phyloP scores from a whole-genome alignment of 2,329 filamentous ascomycete species.

The Penicillium sp. region DNA sequence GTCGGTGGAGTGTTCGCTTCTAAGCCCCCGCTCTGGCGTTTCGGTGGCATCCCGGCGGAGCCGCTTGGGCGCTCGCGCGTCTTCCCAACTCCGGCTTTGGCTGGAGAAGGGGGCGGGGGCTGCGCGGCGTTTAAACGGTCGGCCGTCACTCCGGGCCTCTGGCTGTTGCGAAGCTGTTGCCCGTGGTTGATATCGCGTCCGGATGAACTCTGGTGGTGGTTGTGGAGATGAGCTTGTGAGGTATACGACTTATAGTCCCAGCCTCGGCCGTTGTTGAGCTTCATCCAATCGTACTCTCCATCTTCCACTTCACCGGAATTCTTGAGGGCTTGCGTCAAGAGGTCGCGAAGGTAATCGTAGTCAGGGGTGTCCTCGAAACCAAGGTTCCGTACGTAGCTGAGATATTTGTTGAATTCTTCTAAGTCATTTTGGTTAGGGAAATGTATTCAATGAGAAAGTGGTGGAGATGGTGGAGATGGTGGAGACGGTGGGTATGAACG shows the following conservation, averaged over 20 bases:
- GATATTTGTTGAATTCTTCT: conserved; percentile 97
- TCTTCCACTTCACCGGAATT: conserved; percentile 93
- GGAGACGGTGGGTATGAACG: conserved; percentile 21
- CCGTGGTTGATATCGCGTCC: conserved; percentile 79
- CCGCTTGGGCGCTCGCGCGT: conserved; percentile 74
- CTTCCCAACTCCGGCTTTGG: conserved; percentile 76
- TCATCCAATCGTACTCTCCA: conserved; percentile 99
- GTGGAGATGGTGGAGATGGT: not conserved
- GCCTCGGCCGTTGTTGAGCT: conserved; percentile 89
- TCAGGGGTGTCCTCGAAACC: conserved; percentile 98
- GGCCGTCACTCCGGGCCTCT: conserved; percentile 70
- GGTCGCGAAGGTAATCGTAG: conserved; percentile 94
- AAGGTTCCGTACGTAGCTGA: conserved; percentile 95
- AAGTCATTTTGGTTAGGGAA: conserved; percentile 25
- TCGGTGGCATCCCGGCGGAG: conserved; percentile 72
- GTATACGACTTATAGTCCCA: conserved; percentile 81
- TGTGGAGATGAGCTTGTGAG: conserved; percentile 74
- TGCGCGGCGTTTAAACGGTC: conserved; percentile 93
- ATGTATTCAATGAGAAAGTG: conserved; percentile 31
- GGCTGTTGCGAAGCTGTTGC: conserved; percentile 63
- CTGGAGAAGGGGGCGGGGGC: conserved; percentile 84
- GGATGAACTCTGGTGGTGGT: conserved; percentile 80
- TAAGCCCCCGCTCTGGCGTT: conserved; percentile 69
- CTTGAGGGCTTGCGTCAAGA: conserved; percentile 95
- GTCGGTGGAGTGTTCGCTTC: conserved; percentile 83